Base-by-base conservation (phyloP, 139 green algal species). In the Chlorella sorokiniana region DNA sequence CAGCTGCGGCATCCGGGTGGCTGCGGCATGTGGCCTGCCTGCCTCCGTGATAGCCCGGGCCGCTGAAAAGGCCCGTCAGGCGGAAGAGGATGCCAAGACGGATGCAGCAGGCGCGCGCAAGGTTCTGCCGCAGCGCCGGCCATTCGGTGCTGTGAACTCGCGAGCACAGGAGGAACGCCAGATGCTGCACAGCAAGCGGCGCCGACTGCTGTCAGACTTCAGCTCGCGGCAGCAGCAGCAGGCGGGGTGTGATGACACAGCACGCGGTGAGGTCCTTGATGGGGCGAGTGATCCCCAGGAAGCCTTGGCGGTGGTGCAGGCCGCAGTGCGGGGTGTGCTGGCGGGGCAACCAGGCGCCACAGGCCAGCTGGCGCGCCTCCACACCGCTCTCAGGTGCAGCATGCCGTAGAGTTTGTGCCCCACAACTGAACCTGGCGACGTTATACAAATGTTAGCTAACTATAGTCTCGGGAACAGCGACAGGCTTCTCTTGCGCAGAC, bases 1-100 rank as follows among this genome's bases (percentile, higher is more conserved):
- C 45, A 90, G 84, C 64, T 90, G 88, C 71, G 88, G 88, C 11
- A 76, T 92, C 29, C 62, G 80, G 41, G 87, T 90, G 40, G 89
- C 85, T 2, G 75, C 84, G 4, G 73, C 83, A 6, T 82, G 82
- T 2, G 77, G 85, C 31, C 69, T 92, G 86, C 84, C 87, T 2
- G 25, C 45, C 3, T 14, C 22, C 2, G 61, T 92, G 38, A 45
- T 90, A 10, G 29, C 63, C 0, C 62, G 85, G 5, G 87, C 89
- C 16, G 65, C 63, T 4, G 11, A 67, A 27, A 14, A 67, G 25
- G 77, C 77, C 16, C 29, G 51, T 18, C 33, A 20, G 22, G 52
- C 37, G 4, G 73, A 69, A 64, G 33, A 51, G 44, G 76, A 44
- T 27, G 38, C 22, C 14, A 8, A 14, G 1, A 51, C 8, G 11